phyloP scores from a whole-genome alignment of 441 rosid species.

The Arabidopsis lyrata region DNA sequence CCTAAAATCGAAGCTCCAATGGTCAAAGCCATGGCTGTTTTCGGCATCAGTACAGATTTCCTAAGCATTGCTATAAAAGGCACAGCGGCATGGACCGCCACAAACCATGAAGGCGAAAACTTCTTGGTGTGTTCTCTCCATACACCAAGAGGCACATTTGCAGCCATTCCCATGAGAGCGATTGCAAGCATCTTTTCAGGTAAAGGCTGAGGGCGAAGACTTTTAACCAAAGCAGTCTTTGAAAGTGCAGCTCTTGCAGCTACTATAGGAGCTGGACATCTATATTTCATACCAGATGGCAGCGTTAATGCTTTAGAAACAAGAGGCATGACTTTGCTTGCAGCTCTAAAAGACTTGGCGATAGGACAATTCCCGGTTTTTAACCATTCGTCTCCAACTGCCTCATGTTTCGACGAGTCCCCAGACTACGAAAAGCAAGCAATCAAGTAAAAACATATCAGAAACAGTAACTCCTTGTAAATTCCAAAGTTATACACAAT shows the following conservation, averaged over 20 bases:
- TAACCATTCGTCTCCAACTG: constrained; percentile 74
- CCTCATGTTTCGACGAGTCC: constrained; percentile 66
- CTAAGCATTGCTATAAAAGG: constrained; percentile 91
- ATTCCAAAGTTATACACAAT: background rate
- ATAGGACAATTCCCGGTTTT: constrained; percentile 83
- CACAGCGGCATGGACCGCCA: constrained; percentile 88
- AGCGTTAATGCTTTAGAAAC: constrained; percentile 70
- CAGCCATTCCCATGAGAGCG: constrained; percentile 85
- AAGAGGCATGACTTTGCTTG: constrained; percentile 71
- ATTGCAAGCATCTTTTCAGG: constrained; percentile 82
- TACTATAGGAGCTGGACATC: constrained; percentile 80
- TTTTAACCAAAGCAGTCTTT: constrained; percentile 66
- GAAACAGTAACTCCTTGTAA: background rate
- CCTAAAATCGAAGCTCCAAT: constrained; percentile 84
- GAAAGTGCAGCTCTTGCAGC: constrained; percentile 89
- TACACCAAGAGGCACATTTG: constrained; percentile 73
- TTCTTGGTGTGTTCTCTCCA: constrained; percentile 87
- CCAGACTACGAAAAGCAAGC: constrained; percentile 51
- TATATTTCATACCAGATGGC: constrained; percentile 66
- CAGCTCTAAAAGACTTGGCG: constrained; percentile 83
- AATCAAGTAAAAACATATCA: background rate
- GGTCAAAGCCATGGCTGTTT: constrained; percentile 86
- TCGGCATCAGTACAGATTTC: constrained; percentile 83
- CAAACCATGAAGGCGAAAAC: constrained; percentile 85
- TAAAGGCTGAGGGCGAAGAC: constrained; percentile 78